Base-by-base conservation (phyloP, 495 filamentous ascomycete species). In the Talaromyces stipitatus region DNA sequence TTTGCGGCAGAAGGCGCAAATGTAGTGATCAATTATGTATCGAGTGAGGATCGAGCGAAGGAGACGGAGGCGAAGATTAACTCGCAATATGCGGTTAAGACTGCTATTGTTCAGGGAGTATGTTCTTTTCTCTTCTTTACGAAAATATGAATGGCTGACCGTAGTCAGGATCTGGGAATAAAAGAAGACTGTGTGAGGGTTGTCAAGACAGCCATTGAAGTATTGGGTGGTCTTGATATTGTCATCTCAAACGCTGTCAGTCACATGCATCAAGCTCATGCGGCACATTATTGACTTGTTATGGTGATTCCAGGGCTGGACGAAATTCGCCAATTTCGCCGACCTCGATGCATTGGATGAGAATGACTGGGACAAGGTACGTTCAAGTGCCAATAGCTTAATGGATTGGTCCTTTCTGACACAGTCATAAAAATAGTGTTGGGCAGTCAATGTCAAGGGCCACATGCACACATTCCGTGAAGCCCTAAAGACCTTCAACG, bases 181-280 rank as follows among this genome's bases (percentile, higher is more conserved):
- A 67, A 82, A 58, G 68, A 60, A 4, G 85, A 83, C 32, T 87
- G 84, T 57, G 66, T 68, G 27, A 70, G 68, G 0, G 64, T 74
- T 16, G 82, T 90, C 6, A 65, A 80, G 27, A 72, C 82, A 18
- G 76, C 81, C 4, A 78, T 83, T 52, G 72, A 81, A 56, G 67
- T 76, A 29, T 66, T 89, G 4, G 86, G 87, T 4, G 85, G 87
- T 1, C 64, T 91, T 20, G 87, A 91, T 69, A 76, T 88, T 29
- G 68, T 91, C 3, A 73, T 90, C 50, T 85, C 83, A 0, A 90
- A 91, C 68, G 86, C 87, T 11, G 86, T 87, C 60, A 58, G 84
- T 70, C 22, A 20, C n/a, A 8, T 38, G 14, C 14, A 16, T 50
- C 47, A 0, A 50, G 16, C 47, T 26, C 23, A 3, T 4, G n/a